phyloP scores from a whole-genome alignment of 805 yeast genomes.

The Torulaspora franciscae region DNA sequence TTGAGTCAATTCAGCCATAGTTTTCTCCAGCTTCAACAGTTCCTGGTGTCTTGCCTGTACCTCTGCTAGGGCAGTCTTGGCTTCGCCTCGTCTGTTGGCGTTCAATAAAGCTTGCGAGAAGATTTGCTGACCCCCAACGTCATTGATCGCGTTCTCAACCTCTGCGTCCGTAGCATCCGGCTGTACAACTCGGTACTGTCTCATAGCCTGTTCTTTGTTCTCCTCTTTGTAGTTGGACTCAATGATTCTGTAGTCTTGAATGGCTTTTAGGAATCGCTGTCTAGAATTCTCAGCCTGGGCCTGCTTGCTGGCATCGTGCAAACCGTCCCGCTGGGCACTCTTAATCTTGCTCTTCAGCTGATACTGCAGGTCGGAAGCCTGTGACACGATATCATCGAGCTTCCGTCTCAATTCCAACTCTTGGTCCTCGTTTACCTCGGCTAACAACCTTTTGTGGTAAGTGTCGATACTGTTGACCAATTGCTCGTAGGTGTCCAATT shows the following conservation, averaged over 20 bases:
- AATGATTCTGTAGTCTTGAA: conserved; percentile 79
- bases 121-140: conserved; percentile 80
- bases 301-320: conserved; percentile 70
- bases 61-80: conserved; percentile 89
- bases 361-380: conserved; percentile 73
- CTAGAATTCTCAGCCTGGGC: conserved; percentile 89
- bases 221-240: conserved; percentile 84
- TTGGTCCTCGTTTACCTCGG: conserved; percentile 67
- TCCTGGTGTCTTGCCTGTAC: conserved; percentile 95
- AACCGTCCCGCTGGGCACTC: conserved; percentile 64
- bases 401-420: conserved; percentile 66
- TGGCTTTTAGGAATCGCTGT: conserved; percentile 75
- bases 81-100: conserved; percentile 89
- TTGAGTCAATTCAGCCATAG: conserved; percentile 93
- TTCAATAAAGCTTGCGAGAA: conserved; percentile 88
- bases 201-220: conserved; percentile 80
- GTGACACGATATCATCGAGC: conserved; percentile 69
- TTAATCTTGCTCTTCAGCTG: conserved; percentile 73
- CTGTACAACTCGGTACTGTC: conserved; percentile 86
- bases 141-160: conserved; percentile 79
- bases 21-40: conserved; percentile 86
- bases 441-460: conserved; percentile 64
- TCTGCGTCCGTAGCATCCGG: conserved; percentile 82
- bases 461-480: conserved; percentile 64
- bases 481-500: conserved; percentile 64